A percentile compares a stretch with the other conserved stretches of the same genome.
phyloP scores from a whole-genome alignment of 345 rosid species.

The Dipteronia dyeriana region DNA sequence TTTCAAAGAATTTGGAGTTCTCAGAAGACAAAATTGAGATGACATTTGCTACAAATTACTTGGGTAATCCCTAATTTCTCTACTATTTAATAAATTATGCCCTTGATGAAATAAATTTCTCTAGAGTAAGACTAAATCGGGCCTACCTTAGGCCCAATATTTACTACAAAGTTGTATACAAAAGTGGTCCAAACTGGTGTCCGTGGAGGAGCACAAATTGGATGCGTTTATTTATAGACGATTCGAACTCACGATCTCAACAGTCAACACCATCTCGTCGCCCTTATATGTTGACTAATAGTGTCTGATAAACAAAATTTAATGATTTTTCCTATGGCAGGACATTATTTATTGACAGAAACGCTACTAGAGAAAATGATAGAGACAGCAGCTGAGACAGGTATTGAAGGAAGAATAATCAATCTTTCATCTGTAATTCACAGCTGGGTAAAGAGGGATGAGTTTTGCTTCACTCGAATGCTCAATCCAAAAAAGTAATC shows the following conservation, averaged over 20 bases:
- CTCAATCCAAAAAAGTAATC: conserved; percentile 70
- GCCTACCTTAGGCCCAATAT: neutral
- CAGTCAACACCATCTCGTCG: too few relatives aligned
- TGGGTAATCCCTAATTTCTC: conserved; percentile 49
- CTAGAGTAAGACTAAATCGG: neutral
- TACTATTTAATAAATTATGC: neutral
- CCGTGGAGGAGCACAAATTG: neutral
- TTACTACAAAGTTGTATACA: neutral
- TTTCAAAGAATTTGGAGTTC: conserved; percentile 79
- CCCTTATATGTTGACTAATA: too few relatives aligned
- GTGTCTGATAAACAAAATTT: neutral
- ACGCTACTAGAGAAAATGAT: conserved; percentile 75
- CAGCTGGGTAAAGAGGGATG: conserved; percentile 73
- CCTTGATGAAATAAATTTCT: neutral
- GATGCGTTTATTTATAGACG: neutral
- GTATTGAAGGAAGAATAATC: conserved; percentile 82
- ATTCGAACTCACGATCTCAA: too few relatives aligned
- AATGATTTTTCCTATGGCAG: conserved; percentile 39
- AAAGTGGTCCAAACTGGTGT: neutral
- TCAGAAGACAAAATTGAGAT: conserved; percentile 94
- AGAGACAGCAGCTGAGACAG: conserved; percentile 68
- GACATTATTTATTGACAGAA: conserved; percentile 85
- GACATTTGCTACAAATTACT: conserved; percentile 89
- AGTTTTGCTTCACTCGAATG: conserved; percentile 62
- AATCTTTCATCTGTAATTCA: conserved; percentile 94